These are phyloP conservation scores for Ensete glaucum DNA, from an alignment of 176 grass and related monocot species.

Conservation along the genomic window DNA sequence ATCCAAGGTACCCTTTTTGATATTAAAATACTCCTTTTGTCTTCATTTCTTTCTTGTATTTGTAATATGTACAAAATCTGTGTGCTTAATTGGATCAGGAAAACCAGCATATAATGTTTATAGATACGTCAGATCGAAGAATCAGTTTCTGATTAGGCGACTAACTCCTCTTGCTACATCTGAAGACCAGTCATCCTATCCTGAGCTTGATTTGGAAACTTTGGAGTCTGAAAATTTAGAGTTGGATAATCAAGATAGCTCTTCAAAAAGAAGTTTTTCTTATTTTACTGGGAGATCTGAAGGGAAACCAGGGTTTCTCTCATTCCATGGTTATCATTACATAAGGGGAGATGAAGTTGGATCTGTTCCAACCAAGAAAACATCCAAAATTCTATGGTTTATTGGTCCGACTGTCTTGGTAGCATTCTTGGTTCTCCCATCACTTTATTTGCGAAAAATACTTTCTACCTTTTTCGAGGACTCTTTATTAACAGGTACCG, in stretches of 20 bases:
- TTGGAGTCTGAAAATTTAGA: conserved; percentile 19
- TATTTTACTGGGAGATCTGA: conserved; percentile 30
- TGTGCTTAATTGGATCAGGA: not conserved
- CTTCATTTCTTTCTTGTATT: not conserved
- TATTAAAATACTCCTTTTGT: not conserved
- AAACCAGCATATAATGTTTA: not conserved
- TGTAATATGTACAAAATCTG: not conserved
- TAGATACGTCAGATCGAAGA: conserved; percentile 20
- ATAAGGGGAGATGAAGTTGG: conserved; percentile 25
- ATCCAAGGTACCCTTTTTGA: not conserved
- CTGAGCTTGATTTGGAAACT: conserved; percentile 14
- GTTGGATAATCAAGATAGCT: conserved; percentile 19
- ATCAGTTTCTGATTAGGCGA: conserved; percentile 18
- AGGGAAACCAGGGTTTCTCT: conserved; percentile 82
- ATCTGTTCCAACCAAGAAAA: conserved; percentile 46
- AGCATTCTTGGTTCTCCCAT: conserved; percentile 78
- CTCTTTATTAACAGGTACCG: conserved; percentile 82
- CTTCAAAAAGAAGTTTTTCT: conserved; percentile 10
- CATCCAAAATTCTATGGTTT: conserved; percentile 65
- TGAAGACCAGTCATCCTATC: conserved; percentile 28
- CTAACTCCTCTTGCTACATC: conserved; percentile 33
- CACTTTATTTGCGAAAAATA: conserved; percentile 79
- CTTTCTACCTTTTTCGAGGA: conserved; percentile 85
- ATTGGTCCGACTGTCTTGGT: conserved; percentile 78
- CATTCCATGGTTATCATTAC: conserved; percentile 38